Evolutionary conservation across 2,329 filamentous ascomycete genomes (phyloP), one percentile per base, ranked within the genome.

Genomic region (Fusarium pseudograminearum): DNA sequence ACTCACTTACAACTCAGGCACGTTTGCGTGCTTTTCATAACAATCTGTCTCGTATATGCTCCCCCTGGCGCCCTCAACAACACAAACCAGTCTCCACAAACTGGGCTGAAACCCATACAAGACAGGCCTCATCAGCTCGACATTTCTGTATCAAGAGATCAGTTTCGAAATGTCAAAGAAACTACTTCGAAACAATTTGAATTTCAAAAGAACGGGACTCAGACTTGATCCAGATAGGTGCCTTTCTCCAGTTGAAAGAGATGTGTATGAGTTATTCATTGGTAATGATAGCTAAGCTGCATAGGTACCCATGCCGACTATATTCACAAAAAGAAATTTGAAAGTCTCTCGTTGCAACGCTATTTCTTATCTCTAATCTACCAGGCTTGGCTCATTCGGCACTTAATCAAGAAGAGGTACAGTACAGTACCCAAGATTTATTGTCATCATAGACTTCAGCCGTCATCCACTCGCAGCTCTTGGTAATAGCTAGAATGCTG

Each of bases 361-460:
- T 40, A 16, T 52, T 44, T 20, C 24, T 30, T 41, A 41, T 52
- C 48, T 51, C 26, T 14, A 41, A 28, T 20, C 48, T 52, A 24
- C 24, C 24, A 30, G 24, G 34, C 15, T 52, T 31, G 36, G 38
- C 36, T 48, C 11, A 44, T 31, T 26, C 36, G 22, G 28, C 16
- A 46, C 48, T 40, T 31, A 33, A 28, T 36, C 16, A 15, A 48
- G 31, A 40, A 20, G 47, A 18, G 40, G 20, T 16, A 26, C 18
- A 18, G 34, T 18, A 36, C 28, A 18, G 34, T 18, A 36, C 28
- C 36, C 11, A 22, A 22, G 22, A 44, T 47, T 36, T 46, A 42
- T 41, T 44, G 42, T 67, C 67, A 70, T 70, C 67, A 70, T 70
- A 59, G 62, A 70, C 54, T 59, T 16, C 26, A 51, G 30, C 40